A percentile compares a stretch with the other conserved stretches of the same genome.
phyloP scores from a whole-genome alignment of 2,329 filamentous ascomycete species.

The Endothia cerciana region DNA sequence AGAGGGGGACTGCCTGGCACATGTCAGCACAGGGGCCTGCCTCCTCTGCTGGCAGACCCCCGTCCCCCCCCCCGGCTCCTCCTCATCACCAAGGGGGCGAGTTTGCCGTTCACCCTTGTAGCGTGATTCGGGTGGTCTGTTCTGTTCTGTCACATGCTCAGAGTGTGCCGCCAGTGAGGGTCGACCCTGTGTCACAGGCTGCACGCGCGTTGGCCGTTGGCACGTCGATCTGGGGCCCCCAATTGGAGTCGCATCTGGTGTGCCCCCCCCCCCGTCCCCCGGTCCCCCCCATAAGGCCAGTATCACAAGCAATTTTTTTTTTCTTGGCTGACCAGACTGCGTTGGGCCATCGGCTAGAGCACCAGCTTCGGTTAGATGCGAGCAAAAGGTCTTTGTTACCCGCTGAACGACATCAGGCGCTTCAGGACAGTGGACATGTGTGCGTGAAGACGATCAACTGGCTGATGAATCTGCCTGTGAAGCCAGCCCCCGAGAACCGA shows the following conservation, averaged over 20 bases:
- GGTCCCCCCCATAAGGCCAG: constrained; percentile 1
- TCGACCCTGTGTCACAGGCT: constrained; percentile 25
- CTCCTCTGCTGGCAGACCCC: constrained; percentile 10
- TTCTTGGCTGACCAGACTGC: background rate
- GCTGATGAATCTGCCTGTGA: background rate
- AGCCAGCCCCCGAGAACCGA: background rate
- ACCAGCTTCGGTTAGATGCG: background rate
- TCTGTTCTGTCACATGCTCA: constrained; percentile 26
- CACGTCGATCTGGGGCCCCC: constrained; percentile 12
- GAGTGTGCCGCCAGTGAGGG: constrained; percentile 22
- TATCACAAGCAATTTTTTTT: constrained; percentile 31
- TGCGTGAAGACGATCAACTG: background rate
- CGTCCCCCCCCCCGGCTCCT: background rate
- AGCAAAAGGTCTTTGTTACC: background rate
- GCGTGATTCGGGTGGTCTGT: background rate
- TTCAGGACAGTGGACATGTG: background rate
- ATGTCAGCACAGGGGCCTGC: constrained; percentile 20
- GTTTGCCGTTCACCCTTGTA: background rate
- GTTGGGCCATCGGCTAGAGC: background rate
- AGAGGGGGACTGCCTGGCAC: constrained; percentile 7
- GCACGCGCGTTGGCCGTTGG: constrained; percentile 20
- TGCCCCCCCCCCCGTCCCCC: no score
- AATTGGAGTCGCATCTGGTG: no score
- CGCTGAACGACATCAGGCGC: background rate
- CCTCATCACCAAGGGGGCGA: background rate